Conservation (phyloP, 192 early-diverging fungal genomes). For the Gamsiella multidivaricata region DNA sequence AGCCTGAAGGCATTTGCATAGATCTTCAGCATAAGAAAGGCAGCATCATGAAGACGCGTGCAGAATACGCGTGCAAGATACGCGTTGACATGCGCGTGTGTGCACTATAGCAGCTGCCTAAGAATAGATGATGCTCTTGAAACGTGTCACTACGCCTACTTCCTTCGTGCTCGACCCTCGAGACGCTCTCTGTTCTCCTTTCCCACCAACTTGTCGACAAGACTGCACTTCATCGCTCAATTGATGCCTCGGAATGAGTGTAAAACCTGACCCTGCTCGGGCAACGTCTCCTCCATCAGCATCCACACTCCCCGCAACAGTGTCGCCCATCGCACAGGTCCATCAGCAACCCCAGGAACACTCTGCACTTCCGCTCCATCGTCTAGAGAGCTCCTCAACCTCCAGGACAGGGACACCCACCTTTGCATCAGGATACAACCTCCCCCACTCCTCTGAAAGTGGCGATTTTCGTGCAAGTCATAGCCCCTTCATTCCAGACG, state of each 20-base stretch:
- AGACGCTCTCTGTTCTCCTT: background rate
- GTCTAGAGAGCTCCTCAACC: constrained; percentile 18
- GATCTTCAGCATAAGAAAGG: too few species aligned
- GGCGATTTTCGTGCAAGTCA: background rate
- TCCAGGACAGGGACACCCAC: constrained; percentile 1
- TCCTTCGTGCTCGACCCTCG: background rate
- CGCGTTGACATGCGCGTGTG: too few species aligned
- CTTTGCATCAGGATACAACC: background rate
- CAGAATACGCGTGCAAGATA: too few species aligned
- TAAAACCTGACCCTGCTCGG: constrained; percentile 36
- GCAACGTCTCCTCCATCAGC: constrained; percentile 24
- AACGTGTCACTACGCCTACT: constrained; percentile 1
- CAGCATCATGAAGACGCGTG: too few species aligned
- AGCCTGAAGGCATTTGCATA: too few species aligned
- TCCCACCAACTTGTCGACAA: too few species aligned
- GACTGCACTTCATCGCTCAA: background rate
- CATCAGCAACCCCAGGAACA: constrained; percentile 21
- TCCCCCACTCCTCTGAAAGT: background rate
- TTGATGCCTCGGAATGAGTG: constrained; percentile 44
- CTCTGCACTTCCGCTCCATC: constrained; percentile 21
- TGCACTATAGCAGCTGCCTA: too few species aligned
- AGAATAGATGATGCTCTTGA: too few species aligned
- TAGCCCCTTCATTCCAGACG: constrained; percentile 7
- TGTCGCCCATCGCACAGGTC: background rate
- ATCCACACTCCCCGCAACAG: background rate